Evolutionary conservation across 192 early-diverging fungal species (phyloP), one percentile per base, ranked within the genome.

Genomic region (Funneliformis mosseae): DNA sequence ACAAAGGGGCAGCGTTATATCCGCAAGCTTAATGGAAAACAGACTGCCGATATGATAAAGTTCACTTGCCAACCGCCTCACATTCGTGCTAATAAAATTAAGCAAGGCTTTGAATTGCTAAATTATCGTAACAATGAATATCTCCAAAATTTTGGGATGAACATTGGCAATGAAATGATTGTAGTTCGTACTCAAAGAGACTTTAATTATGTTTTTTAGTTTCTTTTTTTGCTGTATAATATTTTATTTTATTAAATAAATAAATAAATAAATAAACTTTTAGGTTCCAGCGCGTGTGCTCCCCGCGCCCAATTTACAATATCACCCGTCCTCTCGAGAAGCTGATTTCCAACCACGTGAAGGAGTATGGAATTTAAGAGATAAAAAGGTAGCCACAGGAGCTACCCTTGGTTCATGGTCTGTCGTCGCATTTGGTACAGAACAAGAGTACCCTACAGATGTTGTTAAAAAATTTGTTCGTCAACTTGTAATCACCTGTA

Each of bases 331-430:
- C 0, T 91, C 90, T 39, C 87, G 85, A 10, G 83, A 87, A 0
- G 75, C 85, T 27, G 78, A 77, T 9, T 80, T 93, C 74, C 73
- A 82, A 41, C 92, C 93, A 8, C 83, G 84, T 8, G 88, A 86
- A 78, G 96, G 97, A 27, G 91, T 92, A 18, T 98, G 96, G 96
- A 96, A 96, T 78, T 86, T 98, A 76, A 90, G 90, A 70, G 94
- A 93, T 81, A 94, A 93, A 84, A 90, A 90, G 76, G 93, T 98
- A 4, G 88, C 90, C 8, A 86, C 91, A 3, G 95, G 95, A 42
- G 91, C 89, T 3, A 90, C 89, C 21, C 89, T 97, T 33, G 86
- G 88, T 23, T 92, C 92, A 41, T 96, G 95, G 95, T 87, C 86
- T 12, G 93, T 98, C 6, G 87, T 97, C 4, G 91, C 92, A 38